Conservation (phyloP, 1,139 yeast genomes). For the Geotrichum aggregatum region DNA sequence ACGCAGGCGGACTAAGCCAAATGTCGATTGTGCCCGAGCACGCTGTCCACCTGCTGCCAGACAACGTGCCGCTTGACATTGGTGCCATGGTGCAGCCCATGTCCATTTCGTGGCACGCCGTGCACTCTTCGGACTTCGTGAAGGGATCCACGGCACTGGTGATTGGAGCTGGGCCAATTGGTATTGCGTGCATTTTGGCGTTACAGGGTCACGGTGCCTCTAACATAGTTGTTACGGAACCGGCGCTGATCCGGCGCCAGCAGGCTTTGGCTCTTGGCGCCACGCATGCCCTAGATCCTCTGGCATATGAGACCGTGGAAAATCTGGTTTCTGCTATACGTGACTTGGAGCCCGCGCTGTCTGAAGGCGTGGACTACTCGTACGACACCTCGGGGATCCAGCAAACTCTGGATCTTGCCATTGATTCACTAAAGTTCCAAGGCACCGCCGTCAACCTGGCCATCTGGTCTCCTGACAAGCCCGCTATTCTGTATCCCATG, state of each 20-base stretch:
- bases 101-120: conserved; percentile 60
- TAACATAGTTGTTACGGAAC: conserved; percentile 57
- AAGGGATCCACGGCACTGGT: conserved; percentile 47
- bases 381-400: conserved; percentile 63
- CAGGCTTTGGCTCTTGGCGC: conserved; percentile 53
- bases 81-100: conserved; percentile 58
- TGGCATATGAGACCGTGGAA: conserved; percentile 31
- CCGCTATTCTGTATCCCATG: conserved; percentile 46
- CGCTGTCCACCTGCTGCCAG: conserved; percentile 40
- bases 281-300: conserved; percentile 43
- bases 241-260: conserved; percentile 52
- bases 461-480: conserved; percentile 47
- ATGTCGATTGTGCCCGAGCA: conserved; percentile 47
- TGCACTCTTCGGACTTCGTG: conserved; percentile 44
- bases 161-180: conserved; percentile 64
- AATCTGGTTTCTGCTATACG: conserved; percentile 34
- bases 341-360: conserved; percentile 43
- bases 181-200: conserved; percentile 41
- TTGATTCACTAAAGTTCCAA: conserved; percentile 52
- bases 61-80: conserved; percentile 48
- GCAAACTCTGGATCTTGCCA: conserved; percentile 50
- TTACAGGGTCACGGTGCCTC: conserved; percentile 54
- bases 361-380: conserved; percentile 53
- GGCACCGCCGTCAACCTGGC: conserved; percentile 66
- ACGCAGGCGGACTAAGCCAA: conserved; percentile 51